phyloP scores from a whole-genome alignment of 352 stramenopile species.

The Phytophthora citricola region DNA sequence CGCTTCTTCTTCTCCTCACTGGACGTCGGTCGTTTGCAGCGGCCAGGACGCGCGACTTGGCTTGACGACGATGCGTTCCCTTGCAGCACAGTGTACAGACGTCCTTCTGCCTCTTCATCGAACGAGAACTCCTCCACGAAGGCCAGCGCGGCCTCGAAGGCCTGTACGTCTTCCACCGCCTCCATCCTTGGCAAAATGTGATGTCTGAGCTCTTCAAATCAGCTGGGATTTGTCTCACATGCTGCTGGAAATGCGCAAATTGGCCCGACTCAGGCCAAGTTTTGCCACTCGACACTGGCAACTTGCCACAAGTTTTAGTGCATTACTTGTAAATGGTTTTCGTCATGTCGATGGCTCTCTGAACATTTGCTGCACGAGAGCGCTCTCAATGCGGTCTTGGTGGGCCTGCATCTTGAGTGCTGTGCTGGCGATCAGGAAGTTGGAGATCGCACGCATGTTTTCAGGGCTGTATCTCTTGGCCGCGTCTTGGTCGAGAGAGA shows the following conservation, averaged over 20 bases:
- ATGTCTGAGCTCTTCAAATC: neutral
- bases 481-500: constrained; percentile 34
- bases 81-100: neutral
- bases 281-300: no score
- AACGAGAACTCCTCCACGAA: constrained; percentile 33
- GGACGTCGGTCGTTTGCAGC: neutral
- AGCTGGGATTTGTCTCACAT: neutral
- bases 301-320: no score
- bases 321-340: no score
- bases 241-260: no score
- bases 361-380: constrained; percentile 18
- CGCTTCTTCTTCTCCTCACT: constrained; percentile 6
- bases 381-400: constrained; percentile 51
- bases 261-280: no score
- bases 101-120: neutral
- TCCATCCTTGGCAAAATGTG: neutral
- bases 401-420: constrained; percentile 38
- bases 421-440: constrained; percentile 46
- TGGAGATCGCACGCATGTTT: constrained; percentile 35
- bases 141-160: constrained; percentile 25
- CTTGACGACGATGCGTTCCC: neutral
- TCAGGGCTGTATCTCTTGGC: constrained; percentile 23
- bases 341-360: neutral
- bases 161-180: constrained; percentile 11
- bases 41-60: neutral